Conservation (phyloP, 2,329 filamentous ascomycete genomes). For the Cladosporium sp. region DNA sequence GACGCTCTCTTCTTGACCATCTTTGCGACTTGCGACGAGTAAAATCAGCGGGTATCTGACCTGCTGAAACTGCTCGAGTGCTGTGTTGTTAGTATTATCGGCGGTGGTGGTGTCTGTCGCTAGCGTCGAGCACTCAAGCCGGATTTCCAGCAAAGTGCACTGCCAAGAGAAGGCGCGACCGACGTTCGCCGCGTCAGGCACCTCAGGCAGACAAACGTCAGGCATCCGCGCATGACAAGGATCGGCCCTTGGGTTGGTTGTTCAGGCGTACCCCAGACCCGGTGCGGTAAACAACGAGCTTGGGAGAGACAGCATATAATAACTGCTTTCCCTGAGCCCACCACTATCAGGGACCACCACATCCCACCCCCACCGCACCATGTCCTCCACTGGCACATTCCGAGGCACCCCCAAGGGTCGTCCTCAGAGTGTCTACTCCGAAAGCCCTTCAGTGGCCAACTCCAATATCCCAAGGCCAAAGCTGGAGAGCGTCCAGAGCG, state of each 20-base stretch:
- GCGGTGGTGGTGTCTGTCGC: constrained; percentile 5
- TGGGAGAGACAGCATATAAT: neutral
- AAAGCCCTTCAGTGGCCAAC: constrained; percentile 56
- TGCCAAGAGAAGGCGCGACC: too few relatives aligned
- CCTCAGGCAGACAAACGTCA: too few relatives aligned
- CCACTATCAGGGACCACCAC: neutral
- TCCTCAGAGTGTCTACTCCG: constrained; percentile 48
- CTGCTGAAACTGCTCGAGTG: constrained; percentile 27
- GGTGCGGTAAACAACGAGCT: neutral
- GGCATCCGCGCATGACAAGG: neutral
- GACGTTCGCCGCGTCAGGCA: too few relatives aligned
- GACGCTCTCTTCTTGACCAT: constrained; percentile 77
- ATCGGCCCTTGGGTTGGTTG: neutral
- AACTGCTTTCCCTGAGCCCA: neutral
- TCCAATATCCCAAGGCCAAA: constrained; percentile 65
- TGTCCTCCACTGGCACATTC: constrained; percentile 65
- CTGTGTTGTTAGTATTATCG: constrained; percentile 20
- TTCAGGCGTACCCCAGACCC: too few relatives aligned
- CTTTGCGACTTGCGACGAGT: constrained; percentile 53
- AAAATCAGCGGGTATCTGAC: constrained; percentile 27
- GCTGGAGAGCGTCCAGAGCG: constrained; percentile 58
- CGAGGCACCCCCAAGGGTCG: constrained; percentile 67
- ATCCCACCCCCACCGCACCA: constrained; percentile 34
- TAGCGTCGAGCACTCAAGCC: neutral
- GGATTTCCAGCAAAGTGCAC: too few relatives aligned